Evolutionary conservation across 106 monocot species (phyloP), one percentile per base, ranked within the genome.

Genomic region (Dendrobium officinale): DNA sequence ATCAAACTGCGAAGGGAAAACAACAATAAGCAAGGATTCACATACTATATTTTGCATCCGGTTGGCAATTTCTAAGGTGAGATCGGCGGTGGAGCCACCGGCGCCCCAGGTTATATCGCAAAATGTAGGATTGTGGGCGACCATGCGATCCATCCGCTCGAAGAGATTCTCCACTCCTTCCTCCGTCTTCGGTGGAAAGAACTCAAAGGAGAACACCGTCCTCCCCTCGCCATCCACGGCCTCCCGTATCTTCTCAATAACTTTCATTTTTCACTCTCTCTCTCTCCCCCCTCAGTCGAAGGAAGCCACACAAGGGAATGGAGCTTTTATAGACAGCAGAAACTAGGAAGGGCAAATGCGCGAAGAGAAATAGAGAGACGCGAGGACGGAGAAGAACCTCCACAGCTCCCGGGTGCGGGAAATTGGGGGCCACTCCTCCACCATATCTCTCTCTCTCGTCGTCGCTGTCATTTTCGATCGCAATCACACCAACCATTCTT

Each of bases 91-190:
- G 81, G 89, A 91, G 26, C 95, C 95, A 45, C 93, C 91, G 74
- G 93, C 93, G 66, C 92, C 93, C 93, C 91, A 93, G 31, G 95
- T 96, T 82, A 96, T 96, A 82, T 96, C 95, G 86, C 95, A 96
- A 86, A 96, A 93, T 77, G 85, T 33, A 2, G 95, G 95, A 80
- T 88, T 89, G 86, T 96, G 89, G 27, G 89, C 49, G 37, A 96
- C 93, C 95, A 96, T 93, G 5, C 89, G 87, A 24, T 91, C 95
- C 93, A 96, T 96, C 33, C 90, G 82, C 75, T 96, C 91, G 91
- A 96, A 96, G 40, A 93, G 88, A 80, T 96, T 96, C 86, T 96
- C 93, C 27, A 91, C 88, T 1, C 91, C 95, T 27, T 93, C 93
- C 64, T 91, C 91, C 55, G 93, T 96, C 83, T 89, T 93, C 10